Evolutionary conservation across 2,329 filamentous ascomycete genomes (phyloP).

Genomic region (Metarhizium guizhouense): DNA sequence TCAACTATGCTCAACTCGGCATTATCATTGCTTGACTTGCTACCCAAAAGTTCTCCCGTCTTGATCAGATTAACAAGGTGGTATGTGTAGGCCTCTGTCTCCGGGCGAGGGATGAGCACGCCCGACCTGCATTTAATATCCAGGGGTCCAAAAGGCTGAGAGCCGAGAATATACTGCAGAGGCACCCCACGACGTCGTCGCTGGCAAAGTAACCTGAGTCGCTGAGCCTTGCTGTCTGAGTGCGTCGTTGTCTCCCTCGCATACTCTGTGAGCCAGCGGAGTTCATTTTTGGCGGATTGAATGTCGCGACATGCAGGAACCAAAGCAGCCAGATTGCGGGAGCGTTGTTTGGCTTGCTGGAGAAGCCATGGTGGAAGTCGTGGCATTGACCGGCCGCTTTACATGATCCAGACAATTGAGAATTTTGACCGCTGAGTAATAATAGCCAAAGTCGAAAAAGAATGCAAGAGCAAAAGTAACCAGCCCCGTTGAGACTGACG

Average conservation of each 20-base stretch:
- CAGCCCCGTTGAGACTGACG: not conserved
- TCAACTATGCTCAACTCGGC: constrained; percentile 59
- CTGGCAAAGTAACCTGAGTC: constrained; percentile 33
- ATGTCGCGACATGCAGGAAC: constrained; percentile 57
- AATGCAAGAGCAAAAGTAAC: not conserved
- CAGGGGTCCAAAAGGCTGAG: constrained; percentile 77
- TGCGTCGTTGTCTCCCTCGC: constrained; percentile 24
- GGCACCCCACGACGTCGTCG: constrained; percentile 56
- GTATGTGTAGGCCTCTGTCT: constrained; percentile 61
- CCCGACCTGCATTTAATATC: constrained; percentile 68
- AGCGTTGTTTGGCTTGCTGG: constrained; percentile 42
- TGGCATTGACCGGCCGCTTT: constrained; percentile 39
- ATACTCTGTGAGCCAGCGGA: constrained; percentile 64
- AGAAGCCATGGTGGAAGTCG: constrained; percentile 52
- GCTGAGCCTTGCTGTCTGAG: constrained; percentile 6
- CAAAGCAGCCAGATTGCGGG: constrained; percentile 48
- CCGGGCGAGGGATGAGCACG: constrained; percentile 77
- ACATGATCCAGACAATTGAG: not conserved
- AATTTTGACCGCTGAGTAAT: not conserved
- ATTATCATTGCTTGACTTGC: constrained; percentile 2
- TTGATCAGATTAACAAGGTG: constrained; percentile 42
- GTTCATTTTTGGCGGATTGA: constrained; percentile 55
- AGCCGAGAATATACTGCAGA: constrained; percentile 81
- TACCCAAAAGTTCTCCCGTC: constrained; percentile 9
- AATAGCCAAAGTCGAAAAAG: not conserved